A percentile compares a stretch with the other conserved stretches of the same genome.
Evolutionary conservation across 768 basidiomycete genomes (phyloP).

Genomic region (Tulasnella sp.): DNA sequence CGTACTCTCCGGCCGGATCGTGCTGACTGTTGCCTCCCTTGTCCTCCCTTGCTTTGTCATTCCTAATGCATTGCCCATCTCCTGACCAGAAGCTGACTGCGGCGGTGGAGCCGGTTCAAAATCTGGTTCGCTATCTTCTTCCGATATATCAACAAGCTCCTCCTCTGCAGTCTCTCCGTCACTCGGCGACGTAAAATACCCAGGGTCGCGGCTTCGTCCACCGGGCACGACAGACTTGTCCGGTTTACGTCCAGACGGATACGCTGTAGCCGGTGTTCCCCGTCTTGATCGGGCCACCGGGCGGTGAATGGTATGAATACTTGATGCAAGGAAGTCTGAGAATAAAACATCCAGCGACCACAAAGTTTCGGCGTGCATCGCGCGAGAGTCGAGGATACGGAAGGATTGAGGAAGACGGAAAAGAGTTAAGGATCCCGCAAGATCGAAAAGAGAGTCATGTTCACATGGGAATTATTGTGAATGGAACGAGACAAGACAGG

Average conservation of each 20-base stretch:
- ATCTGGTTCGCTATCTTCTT: conserved; percentile 33
- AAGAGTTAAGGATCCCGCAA: too few relatives aligned
- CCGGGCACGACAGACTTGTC: neutral
- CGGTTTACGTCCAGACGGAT: neutral
- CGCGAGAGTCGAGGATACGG: too few relatives aligned
- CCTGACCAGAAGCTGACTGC: neutral
- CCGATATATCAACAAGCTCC: conserved; percentile 19
- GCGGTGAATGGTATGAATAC: conserved; percentile 77
- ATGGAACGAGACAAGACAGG: neutral
- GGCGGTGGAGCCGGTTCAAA: neutral
- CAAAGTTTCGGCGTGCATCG: too few relatives aligned
- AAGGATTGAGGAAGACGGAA: too few relatives aligned
- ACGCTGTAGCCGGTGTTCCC: conserved; percentile 7
- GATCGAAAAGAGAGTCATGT: conserved; percentile 1
- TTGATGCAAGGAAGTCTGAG: conserved; percentile 54
- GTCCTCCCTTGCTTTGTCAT: neutral
- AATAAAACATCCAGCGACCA: conserved; percentile 23
- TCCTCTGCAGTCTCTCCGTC: conserved; percentile 9
- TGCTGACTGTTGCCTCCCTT: neutral
- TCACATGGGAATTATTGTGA: neutral
- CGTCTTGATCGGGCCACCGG: conserved; percentile 29
- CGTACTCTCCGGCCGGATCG: neutral
- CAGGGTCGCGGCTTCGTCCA: neutral
- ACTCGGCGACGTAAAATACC: conserved; percentile 8
- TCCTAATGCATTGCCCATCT: neutral